These are phyloP conservation scores for Gomphus bonarii DNA, from an alignment of 1,284 basidiomycete species.

Conservation along the genomic window DNA sequence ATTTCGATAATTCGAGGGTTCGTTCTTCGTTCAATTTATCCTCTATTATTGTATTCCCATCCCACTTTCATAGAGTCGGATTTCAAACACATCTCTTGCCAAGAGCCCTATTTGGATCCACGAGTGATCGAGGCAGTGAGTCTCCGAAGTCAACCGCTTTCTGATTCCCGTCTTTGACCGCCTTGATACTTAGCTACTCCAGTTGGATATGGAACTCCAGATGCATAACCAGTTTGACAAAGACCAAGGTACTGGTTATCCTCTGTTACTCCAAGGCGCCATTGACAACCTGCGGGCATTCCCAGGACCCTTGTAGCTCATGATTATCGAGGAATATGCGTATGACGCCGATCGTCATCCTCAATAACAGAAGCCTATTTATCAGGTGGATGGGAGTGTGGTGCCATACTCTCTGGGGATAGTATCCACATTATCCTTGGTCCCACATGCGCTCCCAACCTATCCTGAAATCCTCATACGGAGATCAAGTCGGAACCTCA, in stretches of 20 bases:
- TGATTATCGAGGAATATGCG: no score
- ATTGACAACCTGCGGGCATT: background rate
- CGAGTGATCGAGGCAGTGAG: background rate
- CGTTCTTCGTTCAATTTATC: background rate
- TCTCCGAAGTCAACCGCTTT: background rate
- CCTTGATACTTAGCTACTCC: background rate
- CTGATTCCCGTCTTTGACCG: background rate
- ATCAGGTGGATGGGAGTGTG: background rate
- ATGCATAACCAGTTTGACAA: background rate
- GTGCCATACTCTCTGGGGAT: no score
- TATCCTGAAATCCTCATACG: no score
- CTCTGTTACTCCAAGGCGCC: background rate
- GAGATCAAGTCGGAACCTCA: no score
- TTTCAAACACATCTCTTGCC: background rate
- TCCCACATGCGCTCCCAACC: no score
- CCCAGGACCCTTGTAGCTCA: no score
- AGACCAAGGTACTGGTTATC: background rate
- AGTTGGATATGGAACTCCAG: conserved; percentile 1
- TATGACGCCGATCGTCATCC: no score
- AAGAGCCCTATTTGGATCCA: background rate
- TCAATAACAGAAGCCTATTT: no score
- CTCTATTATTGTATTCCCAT: background rate
- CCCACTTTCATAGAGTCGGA: background rate
- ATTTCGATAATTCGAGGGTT: background rate
- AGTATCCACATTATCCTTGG: no score